These are phyloP conservation scores for Smallanthus sonchifolius DNA, from an alignment of 129 eudicot genomes.

Conservation along the genomic window DNA sequence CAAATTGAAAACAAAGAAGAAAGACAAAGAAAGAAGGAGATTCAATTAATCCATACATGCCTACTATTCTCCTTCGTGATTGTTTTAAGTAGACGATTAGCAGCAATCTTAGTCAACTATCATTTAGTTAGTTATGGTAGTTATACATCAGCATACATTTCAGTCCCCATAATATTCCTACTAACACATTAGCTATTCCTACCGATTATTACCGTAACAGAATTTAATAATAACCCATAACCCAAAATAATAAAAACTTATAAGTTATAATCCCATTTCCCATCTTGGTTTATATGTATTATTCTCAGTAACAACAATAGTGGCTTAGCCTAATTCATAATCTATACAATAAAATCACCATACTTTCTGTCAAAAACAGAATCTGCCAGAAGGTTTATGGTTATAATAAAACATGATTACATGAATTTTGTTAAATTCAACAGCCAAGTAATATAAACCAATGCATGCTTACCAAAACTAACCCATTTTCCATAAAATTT, in stretches of 20 bases:
- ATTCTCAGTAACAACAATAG: background rate
- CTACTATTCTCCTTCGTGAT: too few relatives aligned
- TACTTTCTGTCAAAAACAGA: background rate
- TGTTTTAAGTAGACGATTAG: too few relatives aligned
- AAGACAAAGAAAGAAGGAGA: too few relatives aligned
- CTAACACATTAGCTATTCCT: too few relatives aligned
- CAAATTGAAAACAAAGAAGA: too few relatives aligned
- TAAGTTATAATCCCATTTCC: background rate
- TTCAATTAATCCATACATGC: too few relatives aligned
- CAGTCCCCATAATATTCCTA: too few relatives aligned
- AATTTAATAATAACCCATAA: background rate
- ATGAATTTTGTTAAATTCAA: background rate
- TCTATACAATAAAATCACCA: background rate
- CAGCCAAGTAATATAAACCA: too few relatives aligned
- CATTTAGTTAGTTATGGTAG: too few relatives aligned
- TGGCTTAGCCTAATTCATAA: background rate
- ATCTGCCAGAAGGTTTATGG: background rate
- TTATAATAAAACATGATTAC: background rate
- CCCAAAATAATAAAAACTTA: background rate
- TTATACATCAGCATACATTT: too few relatives aligned
- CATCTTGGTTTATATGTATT: background rate
- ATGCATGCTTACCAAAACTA: background rate
- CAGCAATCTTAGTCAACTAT: too few relatives aligned
- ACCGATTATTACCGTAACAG: too few relatives aligned
- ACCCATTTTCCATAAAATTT: background rate